Evolutionary conservation across 306 rosid genomes (phyloP).

Genomic region (Dryas octopetala): DNA sequence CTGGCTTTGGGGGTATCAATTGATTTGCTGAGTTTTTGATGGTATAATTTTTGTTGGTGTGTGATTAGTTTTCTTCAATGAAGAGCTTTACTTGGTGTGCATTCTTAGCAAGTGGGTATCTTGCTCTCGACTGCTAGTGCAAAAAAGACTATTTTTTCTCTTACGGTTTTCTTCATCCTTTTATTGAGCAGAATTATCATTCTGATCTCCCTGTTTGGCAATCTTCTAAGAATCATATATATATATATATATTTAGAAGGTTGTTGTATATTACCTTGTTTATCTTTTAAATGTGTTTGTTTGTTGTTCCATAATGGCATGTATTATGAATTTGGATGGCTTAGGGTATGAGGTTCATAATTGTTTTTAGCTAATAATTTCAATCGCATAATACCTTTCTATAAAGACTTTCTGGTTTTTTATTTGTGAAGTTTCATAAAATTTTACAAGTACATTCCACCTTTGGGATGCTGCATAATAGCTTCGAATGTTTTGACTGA

Average conservation of each 20-base stretch:
- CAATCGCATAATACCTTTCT: too few relatives aligned
- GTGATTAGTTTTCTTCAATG: too few relatives aligned
- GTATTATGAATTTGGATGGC: not conserved
- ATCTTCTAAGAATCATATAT: not conserved
- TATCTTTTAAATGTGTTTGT: too few relatives aligned
- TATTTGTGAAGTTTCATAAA: not conserved
- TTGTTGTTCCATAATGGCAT: too few relatives aligned
- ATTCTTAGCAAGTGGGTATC: too few relatives aligned
- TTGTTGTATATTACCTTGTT: not conserved
- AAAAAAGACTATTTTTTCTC: too few relatives aligned
- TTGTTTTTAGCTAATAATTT: too few relatives aligned
- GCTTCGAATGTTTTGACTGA: too few relatives aligned
- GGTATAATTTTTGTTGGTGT: not conserved
- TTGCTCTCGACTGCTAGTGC: too few relatives aligned
- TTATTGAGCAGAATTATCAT: not conserved
- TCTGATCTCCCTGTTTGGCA: not conserved
- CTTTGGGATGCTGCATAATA: too few relatives aligned
- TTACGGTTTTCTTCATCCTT: not conserved
- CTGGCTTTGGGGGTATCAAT: not conserved
- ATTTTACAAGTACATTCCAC: not conserved
- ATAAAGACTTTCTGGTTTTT: not conserved
- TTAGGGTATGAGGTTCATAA: not conserved
- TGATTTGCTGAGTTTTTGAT: not conserved
- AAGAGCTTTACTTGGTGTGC: too few relatives aligned
- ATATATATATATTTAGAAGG: not conserved